Conservation (phyloP, 345 rosid species). For the Citrus sp. region DNA sequence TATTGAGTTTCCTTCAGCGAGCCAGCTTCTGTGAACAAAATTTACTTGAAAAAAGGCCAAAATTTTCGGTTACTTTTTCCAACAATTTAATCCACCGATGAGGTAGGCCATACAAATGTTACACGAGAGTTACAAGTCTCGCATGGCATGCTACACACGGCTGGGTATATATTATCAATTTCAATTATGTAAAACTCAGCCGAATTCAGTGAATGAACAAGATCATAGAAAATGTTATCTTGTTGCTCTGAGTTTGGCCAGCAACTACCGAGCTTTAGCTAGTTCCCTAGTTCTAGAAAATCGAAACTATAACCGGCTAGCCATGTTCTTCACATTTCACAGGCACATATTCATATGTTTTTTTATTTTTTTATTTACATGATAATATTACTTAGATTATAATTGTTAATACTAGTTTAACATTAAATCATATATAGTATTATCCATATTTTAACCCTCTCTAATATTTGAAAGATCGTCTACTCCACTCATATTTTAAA, state of each 20-base stretch:
- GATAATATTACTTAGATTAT: no score
- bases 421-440: rapidly evolving
- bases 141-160: not conserved
- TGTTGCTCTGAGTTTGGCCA: not conserved
- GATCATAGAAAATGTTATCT: not conserved
- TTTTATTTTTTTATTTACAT: no score
- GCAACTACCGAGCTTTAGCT: not conserved
- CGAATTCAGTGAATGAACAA: not conserved
- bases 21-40: not conserved
- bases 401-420: no score
- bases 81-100: not conserved
- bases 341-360: no score
- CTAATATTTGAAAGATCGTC: rapidly evolving
- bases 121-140: not conserved
- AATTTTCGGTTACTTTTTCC: not conserved
- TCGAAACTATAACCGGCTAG: not conserved
- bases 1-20: not conserved
- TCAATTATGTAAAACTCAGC: not conserved
- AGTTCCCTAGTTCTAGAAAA: not conserved
- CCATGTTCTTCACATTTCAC: not conserved
- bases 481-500: no score
- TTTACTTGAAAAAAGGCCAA: not conserved
- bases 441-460: rapidly evolving
- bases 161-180: not conserved
- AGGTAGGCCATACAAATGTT: not conserved